Conservation (phyloP, 257 asterid genomes). For the Cordia subcordata region DNA sequence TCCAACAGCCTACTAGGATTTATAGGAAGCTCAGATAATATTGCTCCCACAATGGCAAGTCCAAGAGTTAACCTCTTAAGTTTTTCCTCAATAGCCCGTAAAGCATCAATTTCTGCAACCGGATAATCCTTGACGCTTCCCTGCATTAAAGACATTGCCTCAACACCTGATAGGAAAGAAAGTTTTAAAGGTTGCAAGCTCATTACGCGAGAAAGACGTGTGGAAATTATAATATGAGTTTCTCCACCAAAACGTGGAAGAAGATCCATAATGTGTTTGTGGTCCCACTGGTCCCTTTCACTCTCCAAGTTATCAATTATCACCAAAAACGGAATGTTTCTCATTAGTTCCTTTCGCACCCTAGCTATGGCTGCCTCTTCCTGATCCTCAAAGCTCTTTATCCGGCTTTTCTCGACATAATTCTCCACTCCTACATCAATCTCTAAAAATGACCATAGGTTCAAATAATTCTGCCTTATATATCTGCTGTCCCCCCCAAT, state of each 20-base stretch:
- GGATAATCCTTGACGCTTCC: conserved; percentile 70
- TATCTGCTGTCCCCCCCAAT: conserved; percentile 82
- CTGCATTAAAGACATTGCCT: conserved; percentile 87
- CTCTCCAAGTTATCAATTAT: conserved; percentile 79
- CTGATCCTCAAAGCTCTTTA: conserved; percentile 77
- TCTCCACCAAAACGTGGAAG: conserved; percentile 91
- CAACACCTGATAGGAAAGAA: conserved; percentile 76
- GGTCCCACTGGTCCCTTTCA: conserved; percentile 99
- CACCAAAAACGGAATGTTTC: conserved; percentile 68
- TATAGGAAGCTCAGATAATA: conserved; percentile 88
- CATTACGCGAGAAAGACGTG: conserved; percentile 65
- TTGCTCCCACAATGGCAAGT: conserved; percentile 80
- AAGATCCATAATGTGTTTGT: conserved; percentile 79
- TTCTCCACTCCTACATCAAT: conserved; percentile 73
- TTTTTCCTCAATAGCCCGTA: conserved; percentile 81
- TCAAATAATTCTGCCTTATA: conserved; percentile 68
- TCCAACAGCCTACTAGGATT: conserved; percentile 81
- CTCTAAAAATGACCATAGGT: conserved; percentile 67
- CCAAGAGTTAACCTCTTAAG: conserved; percentile 88
- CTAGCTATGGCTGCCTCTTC: conserved; percentile 70
- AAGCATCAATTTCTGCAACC: conserved; percentile 67
- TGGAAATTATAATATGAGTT: conserved; percentile 82
- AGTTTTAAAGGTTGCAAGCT: conserved; percentile 80
- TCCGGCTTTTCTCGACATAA: conserved; percentile 43
- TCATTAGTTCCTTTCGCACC: conserved; percentile 77